phyloP scores from a whole-genome alignment of 306 rosid species.

The Oemleria cerasiformis region DNA sequence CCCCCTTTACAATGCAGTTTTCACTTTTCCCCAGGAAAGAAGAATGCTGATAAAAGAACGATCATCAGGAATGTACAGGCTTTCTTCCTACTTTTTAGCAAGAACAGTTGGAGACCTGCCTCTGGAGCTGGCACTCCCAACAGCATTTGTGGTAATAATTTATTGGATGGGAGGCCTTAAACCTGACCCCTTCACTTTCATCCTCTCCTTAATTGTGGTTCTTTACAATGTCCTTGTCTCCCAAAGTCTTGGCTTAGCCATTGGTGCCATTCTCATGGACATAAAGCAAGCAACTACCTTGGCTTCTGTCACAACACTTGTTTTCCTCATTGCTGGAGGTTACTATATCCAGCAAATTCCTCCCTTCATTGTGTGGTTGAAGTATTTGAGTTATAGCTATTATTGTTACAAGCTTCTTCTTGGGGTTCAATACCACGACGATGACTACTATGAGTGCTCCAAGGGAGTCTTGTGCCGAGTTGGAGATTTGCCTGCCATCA shows the following conservation, averaged over 20 bases:
- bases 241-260: constrained; percentile 89
- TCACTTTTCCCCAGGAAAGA: constrained; percentile 96
- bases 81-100: constrained; percentile 87
- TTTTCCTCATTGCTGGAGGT: constrained; percentile 96
- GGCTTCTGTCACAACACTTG: constrained; percentile 94
- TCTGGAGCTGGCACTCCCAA: constrained; percentile 88
- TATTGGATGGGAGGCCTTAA: constrained; percentile 99
- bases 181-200: constrained; percentile 68
- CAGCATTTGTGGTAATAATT: constrained; percentile 80
- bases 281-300: constrained; percentile 88
- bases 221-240: constrained; percentile 95
- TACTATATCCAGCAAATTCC: constrained; percentile 93
- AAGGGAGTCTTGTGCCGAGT: constrained; percentile 63
- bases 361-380: constrained; percentile 84
- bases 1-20: constrained; percentile 98
- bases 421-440: constrained; percentile 77
- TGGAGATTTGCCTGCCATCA: constrained; percentile 66
- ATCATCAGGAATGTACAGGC: constrained; percentile 88
- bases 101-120: constrained; percentile 91
- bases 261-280: constrained; percentile 95
- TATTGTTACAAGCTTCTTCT: constrained; percentile 93
- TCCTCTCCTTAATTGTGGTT: constrained; percentile 78
- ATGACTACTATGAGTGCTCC: constrained; percentile 77
- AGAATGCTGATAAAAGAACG: constrained; percentile 85
- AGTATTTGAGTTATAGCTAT: constrained; percentile 92